Evolutionary conservation across 192 early-diverging fungal species (phyloP), one percentile per base, ranked within the genome.

Genomic region (Linnemannia hyalina): DNA sequence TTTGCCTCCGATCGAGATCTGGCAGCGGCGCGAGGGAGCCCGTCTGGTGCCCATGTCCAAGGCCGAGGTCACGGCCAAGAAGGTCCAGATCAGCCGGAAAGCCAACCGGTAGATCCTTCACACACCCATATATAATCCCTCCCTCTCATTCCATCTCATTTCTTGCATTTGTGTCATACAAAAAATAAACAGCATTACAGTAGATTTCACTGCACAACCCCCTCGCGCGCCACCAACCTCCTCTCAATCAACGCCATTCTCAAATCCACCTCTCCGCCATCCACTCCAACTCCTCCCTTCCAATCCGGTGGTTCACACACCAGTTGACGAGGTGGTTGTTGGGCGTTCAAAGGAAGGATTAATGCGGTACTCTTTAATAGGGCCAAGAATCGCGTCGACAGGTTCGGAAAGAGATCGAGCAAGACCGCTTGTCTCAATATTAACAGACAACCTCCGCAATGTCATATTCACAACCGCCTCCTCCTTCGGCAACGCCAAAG

Each of bases 1-100:
- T 79, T 85, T 95, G 70, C 89, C 95, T 6, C 91, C 91, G 60
- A 89, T 95, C 65, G 91, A 94, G 85, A 93, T 93, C 23, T 91
- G 92, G 77, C 91, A 95, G 86, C 86, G 77, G 63, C 82, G 94
- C 26, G 79, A 89, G 32, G 94, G 93, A 11, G 91, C 94, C 40
- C 93, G 95, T 41, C 91, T 94, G 91, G 90, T 91, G 20, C 91
- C 93, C 40, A 89, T 88, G 80, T 75, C 42, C 68, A 87, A 89
- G 73, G 75, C 79, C 15, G 84, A 86, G 40, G 54, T 86, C n/a
- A 86, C 75, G 1, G 84, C 84, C 70, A 86, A 86, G 79, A 86
- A 86, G 42, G 44, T 86, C 29, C 84, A 86, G 70, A 86, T 86
- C 76, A 86, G 84, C 46, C 79, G 84, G 52, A 86, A 86, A 52